Evolutionary conservation across 2,329 filamentous ascomycete genomes (phyloP), one percentile per base, ranked within the genome.

Genomic region (Tolypocladium nubicola): DNA sequence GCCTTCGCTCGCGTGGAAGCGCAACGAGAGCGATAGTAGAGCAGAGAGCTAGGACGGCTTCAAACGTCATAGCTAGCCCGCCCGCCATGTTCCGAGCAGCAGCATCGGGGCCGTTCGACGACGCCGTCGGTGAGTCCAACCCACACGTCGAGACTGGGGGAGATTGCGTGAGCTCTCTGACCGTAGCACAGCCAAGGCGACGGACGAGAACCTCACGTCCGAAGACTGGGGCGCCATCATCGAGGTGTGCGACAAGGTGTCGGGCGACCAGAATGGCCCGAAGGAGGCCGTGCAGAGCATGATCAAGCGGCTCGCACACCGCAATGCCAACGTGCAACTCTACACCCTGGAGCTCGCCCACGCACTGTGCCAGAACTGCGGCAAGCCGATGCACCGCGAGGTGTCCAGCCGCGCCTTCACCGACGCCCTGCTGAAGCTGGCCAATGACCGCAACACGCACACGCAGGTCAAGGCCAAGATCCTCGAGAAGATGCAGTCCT

Each of bases 391-490:
- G 74, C 91, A 97, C 75, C 88, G 89, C 71, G 92, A 97, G 75
- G 79, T 97, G 59, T 88, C 92, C 37, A 94, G 89, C 63, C 87
- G 91, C 66, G 92, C 90, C 70, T 96, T 97, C 71, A 99, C 94
- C 63, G 94, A 99, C 70, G 90, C 93, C 59, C 79, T 99, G 53
- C 79, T 97, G 61, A 87, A 94, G 68, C 82, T 99, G 59, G 92
- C 94, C 62, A 90, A 87, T 75, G 94, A 99, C 73, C 84, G 92
- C 75, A 99, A 96, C 71, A 97, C 93, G 55, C 94, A 97, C 72
- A 87, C 88, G 69, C 90, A 96, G 72, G 94, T 99, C 70, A 97
- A 97, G 75, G 85, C 90, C 62, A 97, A 97, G 81, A 96, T 99
- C 63, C 75, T 97, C 59, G 93, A 97, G 78, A 86, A 92, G 64